phyloP scores from a whole-genome alignment of 2,329 filamentous ascomycete species.

The Ophiostoma pallidulum region DNA sequence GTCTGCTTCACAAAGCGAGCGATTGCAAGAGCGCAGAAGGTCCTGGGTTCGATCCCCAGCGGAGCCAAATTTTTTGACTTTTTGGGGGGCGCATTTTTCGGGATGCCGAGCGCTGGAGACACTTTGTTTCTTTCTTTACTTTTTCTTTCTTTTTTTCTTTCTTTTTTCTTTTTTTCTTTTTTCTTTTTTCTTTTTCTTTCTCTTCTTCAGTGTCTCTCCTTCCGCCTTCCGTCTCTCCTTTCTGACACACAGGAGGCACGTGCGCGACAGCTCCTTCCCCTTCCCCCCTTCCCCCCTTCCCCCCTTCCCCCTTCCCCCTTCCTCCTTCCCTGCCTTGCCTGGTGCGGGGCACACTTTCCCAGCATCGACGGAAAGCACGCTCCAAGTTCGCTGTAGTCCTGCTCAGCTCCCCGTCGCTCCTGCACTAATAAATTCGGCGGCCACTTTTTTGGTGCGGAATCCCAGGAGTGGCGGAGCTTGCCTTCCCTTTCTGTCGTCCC shows the following conservation, averaged over 20 bases:
- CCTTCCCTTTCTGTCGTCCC: neutral
- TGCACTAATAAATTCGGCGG: no score
- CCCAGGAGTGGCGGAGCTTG: slow-evolving; percentile 5
- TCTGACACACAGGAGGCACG: no score
- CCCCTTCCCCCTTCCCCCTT: no score
- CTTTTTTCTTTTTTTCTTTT: neutral
- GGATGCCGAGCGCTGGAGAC: neutral
- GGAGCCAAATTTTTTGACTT: slow-evolving; percentile 15
- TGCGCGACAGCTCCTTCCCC: no score
- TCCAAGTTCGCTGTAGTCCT: no score
- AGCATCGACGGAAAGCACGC: no score
- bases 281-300: no score
- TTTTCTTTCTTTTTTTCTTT: neutral
- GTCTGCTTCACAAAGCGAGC: slow-evolving; percentile 18
- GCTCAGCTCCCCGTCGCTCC: no score
- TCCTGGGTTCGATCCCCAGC: slow-evolving; percentile 21
- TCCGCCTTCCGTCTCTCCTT: neutral
- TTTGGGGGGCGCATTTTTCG: neutral
- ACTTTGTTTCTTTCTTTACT: neutral
- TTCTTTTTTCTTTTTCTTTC: neutral
- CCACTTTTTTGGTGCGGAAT: no score
- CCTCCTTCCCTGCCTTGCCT: no score
- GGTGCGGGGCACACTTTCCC: no score
- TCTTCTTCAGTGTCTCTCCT: neutral
- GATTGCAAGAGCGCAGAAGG: slow-evolving; percentile 17